Evolutionary conservation across 1,284 basidiomycete species (phyloP).

Genomic region (Sanghuangporus sanghuang): DNA sequence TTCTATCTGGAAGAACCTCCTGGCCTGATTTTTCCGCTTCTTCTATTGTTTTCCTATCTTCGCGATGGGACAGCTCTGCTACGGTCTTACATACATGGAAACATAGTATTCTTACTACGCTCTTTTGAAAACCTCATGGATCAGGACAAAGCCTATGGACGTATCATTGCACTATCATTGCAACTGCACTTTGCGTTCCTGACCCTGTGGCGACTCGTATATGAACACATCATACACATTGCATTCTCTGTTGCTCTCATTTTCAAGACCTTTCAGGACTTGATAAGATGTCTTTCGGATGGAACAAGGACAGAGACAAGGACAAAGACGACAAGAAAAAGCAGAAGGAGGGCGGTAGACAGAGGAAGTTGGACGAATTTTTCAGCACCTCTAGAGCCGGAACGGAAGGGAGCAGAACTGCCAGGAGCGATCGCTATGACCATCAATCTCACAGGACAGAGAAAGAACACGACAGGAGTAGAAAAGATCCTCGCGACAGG

Average conservation of each 20-base stretch:
- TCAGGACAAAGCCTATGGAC: neutral
- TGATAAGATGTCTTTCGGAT: neutral
- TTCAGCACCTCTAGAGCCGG: too few species aligned
- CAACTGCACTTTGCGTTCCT: neutral
- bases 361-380: too few species aligned
- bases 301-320: neutral
- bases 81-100: too few species aligned
- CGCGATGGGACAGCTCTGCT: too few species aligned
- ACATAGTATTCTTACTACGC: neutral
- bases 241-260: neutral
- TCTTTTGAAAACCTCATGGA: neutral
- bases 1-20: too few species aligned
- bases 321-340: neutral
- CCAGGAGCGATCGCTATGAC: too few species aligned
- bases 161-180: neutral
- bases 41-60: too few species aligned
- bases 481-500: too few species aligned
- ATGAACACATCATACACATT: neutral
- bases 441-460: neutral
- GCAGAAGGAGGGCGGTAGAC: too few species aligned
- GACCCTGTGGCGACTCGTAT: neutral
- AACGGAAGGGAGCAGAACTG: too few species aligned
- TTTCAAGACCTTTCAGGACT: neutral
- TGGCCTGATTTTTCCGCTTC: too few species aligned
- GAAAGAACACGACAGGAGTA: too few species aligned